Evolutionary conservation across 306 rosid species (phyloP).

Genomic region (Medicago ruthenica): DNA sequence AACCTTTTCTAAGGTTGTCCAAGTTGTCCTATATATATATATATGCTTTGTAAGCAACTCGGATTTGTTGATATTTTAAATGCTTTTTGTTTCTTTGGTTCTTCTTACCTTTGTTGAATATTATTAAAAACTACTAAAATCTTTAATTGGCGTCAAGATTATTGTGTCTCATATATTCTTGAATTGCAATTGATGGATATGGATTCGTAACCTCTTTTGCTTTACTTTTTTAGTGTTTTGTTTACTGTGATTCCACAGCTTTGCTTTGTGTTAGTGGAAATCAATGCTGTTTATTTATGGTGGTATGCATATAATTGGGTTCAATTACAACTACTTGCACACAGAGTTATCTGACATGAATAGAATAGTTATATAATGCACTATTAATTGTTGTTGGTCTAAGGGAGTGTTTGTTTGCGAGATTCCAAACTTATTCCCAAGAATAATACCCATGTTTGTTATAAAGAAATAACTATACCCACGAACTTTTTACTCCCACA

Average conservation of each 20-base stretch:
- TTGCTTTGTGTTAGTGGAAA: not conserved
- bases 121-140: not conserved
- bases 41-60: slow-evolving; percentile 18
- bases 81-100: not conserved
- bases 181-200: not conserved
- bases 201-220: slow-evolving; percentile 6
- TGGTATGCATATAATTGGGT: not conserved
- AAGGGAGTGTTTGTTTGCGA: not conserved
- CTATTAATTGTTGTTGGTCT: not conserved
- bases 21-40: not conserved
- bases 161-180: not conserved
- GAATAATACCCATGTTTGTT: not conserved
- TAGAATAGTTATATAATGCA: not conserved
- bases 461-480: too few relatives aligned
- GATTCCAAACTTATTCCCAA: not conserved
- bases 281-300: not conserved
- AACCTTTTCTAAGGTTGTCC: slow-evolving; percentile 23
- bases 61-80: not conserved
- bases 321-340: not conserved
- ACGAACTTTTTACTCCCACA: too few relatives aligned
- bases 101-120: not conserved
- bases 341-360: not conserved
- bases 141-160: not conserved
- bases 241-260: not conserved
- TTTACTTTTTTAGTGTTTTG: not conserved